A percentile compares a stretch with the other conserved stretches of the same genome.
Conservation (phyloP, 2,329 filamentous ascomycete species). For the Zymoseptoria pseudotritici region DNA sequence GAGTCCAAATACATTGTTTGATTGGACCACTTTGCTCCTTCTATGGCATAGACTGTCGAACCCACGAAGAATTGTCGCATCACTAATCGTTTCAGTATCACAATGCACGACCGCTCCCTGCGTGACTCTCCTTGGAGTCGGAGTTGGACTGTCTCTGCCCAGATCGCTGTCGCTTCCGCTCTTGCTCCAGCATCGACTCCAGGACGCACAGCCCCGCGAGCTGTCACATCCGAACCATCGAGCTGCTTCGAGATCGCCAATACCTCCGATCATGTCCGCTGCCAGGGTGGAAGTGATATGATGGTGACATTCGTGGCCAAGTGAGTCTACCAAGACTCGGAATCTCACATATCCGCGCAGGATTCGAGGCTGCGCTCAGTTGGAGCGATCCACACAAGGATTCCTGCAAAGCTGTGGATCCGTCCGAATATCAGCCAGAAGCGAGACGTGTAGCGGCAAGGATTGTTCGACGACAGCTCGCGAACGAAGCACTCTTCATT, state of each 20-base stretch:
- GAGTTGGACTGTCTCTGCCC: too few species aligned
- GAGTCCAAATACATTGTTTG: too few species aligned
- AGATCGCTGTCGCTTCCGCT: neutral
- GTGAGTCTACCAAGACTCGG: neutral
- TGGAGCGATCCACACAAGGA: neutral
- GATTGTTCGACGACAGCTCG: neutral
- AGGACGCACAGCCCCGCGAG: neutral
- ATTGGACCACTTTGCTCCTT: too few species aligned
- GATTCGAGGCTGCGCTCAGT: neutral
- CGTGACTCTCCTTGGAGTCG: too few species aligned
- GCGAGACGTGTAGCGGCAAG: neutral
- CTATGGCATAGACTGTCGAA: too few species aligned
- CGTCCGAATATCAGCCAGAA: neutral
- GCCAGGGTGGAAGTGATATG: neutral
- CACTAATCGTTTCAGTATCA: too few species aligned
- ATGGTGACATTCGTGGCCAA: neutral
- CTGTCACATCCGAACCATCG: neutral
- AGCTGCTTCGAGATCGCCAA: neutral
- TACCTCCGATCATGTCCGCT: neutral
- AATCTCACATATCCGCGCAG: neutral
- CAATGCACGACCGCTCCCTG: too few species aligned
- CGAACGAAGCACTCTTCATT: neutral
- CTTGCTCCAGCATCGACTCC: neutral
- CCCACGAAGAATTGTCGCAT: too few species aligned
- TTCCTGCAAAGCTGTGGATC: neutral